Evolutionary conservation across 78 protist species (phyloP).

Genomic region (Diacronema lutheri): DNA sequence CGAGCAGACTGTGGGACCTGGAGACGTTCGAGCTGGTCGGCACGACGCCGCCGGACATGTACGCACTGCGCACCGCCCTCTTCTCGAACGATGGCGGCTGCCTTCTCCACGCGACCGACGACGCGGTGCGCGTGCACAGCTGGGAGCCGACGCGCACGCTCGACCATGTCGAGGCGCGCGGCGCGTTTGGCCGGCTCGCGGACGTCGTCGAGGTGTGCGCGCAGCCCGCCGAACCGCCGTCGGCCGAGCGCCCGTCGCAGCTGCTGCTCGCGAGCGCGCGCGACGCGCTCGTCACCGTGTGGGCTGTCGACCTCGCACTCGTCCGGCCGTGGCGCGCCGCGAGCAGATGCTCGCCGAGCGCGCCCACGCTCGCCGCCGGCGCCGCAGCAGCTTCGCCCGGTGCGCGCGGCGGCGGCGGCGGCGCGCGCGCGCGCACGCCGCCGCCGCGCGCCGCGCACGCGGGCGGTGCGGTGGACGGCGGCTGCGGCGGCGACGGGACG

Average conservation of each 20-base stretch:
- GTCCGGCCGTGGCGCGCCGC: background rate
- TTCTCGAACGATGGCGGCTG: background rate
- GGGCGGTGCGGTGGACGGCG: too few relatives aligned
- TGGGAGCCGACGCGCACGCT: constrained; percentile 4
- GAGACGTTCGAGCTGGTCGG: constrained; percentile 23
- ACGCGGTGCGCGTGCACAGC: constrained; percentile 1
- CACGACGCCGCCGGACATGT: background rate
- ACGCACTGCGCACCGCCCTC: background rate
- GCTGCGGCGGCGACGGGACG: too few relatives aligned
- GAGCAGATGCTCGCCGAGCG: too few relatives aligned
- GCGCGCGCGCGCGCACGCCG: too few relatives aligned
- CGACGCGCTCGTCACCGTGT: background rate
- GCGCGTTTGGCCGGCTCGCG: background rate
- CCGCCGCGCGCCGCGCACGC: too few relatives aligned
- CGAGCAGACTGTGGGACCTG: constrained; percentile 43
- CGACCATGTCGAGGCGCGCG: background rate
- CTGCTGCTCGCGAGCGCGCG: background rate
- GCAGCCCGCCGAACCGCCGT: too few relatives aligned
- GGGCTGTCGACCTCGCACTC: background rate
- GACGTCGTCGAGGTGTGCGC: background rate
- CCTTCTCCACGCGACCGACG: constrained; percentile 15
- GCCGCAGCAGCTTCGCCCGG: too few relatives aligned
- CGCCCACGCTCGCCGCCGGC: too few relatives aligned
- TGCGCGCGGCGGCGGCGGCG: too few relatives aligned
- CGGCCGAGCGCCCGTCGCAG: too few relatives aligned